phyloP scores from a whole-genome alignment of 768 basidiomycete species.

The Suillus brevipes region DNA sequence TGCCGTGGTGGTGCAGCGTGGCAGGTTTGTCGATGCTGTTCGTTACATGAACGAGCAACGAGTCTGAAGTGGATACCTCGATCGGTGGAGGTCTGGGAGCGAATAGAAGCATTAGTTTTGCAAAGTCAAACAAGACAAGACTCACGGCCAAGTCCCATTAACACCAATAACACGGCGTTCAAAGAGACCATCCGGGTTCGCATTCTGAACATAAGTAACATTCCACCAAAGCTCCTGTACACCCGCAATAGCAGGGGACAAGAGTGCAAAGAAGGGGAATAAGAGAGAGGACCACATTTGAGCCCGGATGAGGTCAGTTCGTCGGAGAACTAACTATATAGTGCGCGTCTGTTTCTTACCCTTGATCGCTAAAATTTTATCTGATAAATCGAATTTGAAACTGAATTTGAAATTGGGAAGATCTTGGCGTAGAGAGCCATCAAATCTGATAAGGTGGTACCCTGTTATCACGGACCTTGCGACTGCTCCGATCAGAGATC shows the following conservation, averaged over 20 bases:
- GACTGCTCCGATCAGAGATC: too few relatives aligned
- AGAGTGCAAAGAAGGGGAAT: conserved; percentile 20
- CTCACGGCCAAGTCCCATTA: conserved; percentile 93
- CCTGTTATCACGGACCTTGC: too few relatives aligned
- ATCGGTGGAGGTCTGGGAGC: conserved; percentile 87
- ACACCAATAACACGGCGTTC: conserved; percentile 81
- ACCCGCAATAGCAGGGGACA: conserved; percentile 53
- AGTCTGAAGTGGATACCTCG: conserved; percentile 68
- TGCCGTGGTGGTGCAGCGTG: conserved; percentile 89
- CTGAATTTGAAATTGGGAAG: not conserved
- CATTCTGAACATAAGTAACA: conserved; percentile 77
- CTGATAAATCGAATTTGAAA: not conserved
- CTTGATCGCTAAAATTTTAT: not conserved
- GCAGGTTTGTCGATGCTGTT: conserved; percentile 70
- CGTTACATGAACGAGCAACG: conserved; percentile 71
- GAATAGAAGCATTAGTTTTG: too few relatives aligned
- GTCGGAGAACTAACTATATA: too few relatives aligned
- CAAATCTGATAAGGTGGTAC: not conserved
- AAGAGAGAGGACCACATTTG: conserved; percentile 7
- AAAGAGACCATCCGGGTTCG: conserved; percentile 82
- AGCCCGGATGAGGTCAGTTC: not conserved
- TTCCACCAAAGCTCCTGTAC: conserved; percentile 87
- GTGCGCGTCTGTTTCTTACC: not conserved
- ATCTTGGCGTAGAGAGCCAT: not conserved
- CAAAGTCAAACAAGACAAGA: too few relatives aligned